phyloP scores from a whole-genome alignment of 2,329 filamentous ascomycete species.

The Neonectria punicea region DNA sequence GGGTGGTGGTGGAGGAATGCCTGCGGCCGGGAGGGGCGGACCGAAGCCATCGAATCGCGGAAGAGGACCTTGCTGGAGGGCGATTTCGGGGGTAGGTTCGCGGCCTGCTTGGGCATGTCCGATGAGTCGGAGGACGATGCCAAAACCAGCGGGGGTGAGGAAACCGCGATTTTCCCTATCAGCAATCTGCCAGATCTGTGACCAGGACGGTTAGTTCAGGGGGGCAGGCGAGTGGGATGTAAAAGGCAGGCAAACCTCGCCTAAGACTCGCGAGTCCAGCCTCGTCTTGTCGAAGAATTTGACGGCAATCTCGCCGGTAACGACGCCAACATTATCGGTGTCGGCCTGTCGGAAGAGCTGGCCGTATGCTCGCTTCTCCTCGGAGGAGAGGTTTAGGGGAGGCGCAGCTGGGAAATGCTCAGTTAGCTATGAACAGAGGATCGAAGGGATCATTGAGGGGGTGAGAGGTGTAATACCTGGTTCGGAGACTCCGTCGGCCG shows the following conservation, averaged over 20 bases:
- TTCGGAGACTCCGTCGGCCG: conserved; percentile 36
- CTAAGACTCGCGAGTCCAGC: conserved; percentile 84
- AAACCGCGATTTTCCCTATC: conserved; percentile 97
- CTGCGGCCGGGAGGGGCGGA: conserved; percentile 44
- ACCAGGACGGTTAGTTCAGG: conserved; percentile 15
- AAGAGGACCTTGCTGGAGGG: conserved; percentile 86
- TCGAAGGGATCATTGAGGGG: background rate
- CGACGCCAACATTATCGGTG: conserved; percentile 88
- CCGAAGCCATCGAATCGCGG: conserved; percentile 87
- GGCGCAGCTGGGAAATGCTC: conserved; percentile 58
- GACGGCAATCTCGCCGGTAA: conserved; percentile 95
- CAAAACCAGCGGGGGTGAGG: conserved; percentile 91
- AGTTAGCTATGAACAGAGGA: conserved; percentile 29
- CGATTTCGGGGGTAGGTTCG: conserved; percentile 82
- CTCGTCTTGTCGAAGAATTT: conserved; percentile 98
- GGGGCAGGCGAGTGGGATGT: background rate
- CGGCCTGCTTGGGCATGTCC: conserved; percentile 92
- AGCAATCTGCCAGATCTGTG: conserved; percentile 97
- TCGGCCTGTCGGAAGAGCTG: conserved; percentile 95
- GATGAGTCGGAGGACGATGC: conserved; percentile 91
- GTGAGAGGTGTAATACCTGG: conserved; percentile 29
- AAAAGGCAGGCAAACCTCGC: conserved; percentile 72
- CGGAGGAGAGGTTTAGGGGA: conserved; percentile 84
- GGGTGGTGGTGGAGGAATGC: conserved; percentile 57
- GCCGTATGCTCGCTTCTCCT: conserved; percentile 94